A percentile compares a stretch with the other conserved stretches of the same genome.
phyloP scores from a whole-genome alignment of 257 asterid species.

The Phtheirospermum japonicum region DNA sequence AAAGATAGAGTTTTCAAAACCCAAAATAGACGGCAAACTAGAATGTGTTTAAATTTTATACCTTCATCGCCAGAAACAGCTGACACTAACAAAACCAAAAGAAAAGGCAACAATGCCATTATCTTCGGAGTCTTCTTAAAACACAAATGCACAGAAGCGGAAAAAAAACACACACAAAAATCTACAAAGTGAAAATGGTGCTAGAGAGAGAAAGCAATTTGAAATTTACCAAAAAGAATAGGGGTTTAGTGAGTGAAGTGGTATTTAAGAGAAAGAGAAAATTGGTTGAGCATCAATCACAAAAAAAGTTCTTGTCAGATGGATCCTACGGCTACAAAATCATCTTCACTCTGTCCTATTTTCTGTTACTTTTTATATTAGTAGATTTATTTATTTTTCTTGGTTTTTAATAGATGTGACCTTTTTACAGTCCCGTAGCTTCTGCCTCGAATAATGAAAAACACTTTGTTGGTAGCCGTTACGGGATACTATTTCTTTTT shows the following conservation, averaged over 20 bases:
- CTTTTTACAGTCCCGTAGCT: constrained; percentile 35
- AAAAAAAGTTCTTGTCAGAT: constrained; percentile 45
- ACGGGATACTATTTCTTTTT: constrained; percentile 22
- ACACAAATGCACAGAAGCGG: constrained; percentile 7
- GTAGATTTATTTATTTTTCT: too few relatives aligned
- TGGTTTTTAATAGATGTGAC: constrained; percentile 24
- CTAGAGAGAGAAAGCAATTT: constrained; percentile 8
- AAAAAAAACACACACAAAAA: too few relatives aligned
- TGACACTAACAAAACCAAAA: constrained; percentile 52
- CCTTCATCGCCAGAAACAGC: constrained; percentile 82
- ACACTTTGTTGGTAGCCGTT: constrained; percentile 71
- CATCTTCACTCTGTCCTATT: constrained; percentile 38
- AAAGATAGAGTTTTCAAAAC: neutral
- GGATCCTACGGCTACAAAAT: constrained; percentile 57
- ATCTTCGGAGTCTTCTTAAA: constrained; percentile 7
- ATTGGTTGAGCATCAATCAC: constrained; percentile 37
- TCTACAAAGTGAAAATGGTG: too few relatives aligned
- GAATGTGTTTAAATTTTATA: constrained; percentile 18
- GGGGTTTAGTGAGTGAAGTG: constrained; percentile 16
- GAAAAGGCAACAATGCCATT: constrained; percentile 39
- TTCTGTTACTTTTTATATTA: neutral
- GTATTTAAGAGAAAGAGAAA: constrained; percentile 38
- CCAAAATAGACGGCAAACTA: neutral
- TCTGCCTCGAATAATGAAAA: constrained; percentile 37
- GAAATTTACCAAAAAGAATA: constrained; percentile 29